Base-by-base conservation (phyloP, 768 basidiomycete genomes). In the Rhodotorula kratochvilovae region DNA sequence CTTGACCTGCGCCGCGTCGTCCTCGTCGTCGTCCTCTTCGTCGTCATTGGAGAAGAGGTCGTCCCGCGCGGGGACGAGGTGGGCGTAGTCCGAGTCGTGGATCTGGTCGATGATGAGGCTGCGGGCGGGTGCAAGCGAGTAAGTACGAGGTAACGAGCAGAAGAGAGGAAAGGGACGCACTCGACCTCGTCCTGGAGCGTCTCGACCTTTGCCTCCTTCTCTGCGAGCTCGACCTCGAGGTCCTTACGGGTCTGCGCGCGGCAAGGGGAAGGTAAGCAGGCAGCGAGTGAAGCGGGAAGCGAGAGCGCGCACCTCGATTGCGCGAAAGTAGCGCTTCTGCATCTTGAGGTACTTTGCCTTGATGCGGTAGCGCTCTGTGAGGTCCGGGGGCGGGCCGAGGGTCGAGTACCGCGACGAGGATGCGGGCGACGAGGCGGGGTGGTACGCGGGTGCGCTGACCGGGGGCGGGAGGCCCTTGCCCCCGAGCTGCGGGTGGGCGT, bases 201-300 rank as follows among this genome's bases (percentile, higher is more conserved):
- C 50, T 70, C 65, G 23, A 61, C 58, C 50, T 69, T 75, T 36
- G 61, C 65, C 78, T 82, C 68, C 80, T 81, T 77, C 78, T 81
- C 76, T 70, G 73, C 63, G 70, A 63, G 59, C 63, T 71, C 71
- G 27, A 74, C 59, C 17, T 33, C 57, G 42, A 77, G 63, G 55
- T 71, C 71, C 29, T 67, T 72, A 45, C 68, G 39, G 6, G 35
- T 43, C 69, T 71, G 67, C 15, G 2, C 0, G 2, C 2, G 16
- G 3, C 10, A 42, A 29, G 25, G 6, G 15, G 25, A 4, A 10
- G 12, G 35, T 3, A 21, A 8, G 21, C 2, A 15, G 3, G 23
- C 35, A 57, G 35, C 35, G 33, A 63, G 42, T 16, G 33, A 29
- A 42, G 57, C 21, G 25, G 17, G 13, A 8, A 15, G 29, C 31